Percentiles rank a stretch among this genome's conserved stretches.
phyloP scores from a whole-genome alignment of 208 protist genomes.

The Leishmania lainsoni region DNA sequence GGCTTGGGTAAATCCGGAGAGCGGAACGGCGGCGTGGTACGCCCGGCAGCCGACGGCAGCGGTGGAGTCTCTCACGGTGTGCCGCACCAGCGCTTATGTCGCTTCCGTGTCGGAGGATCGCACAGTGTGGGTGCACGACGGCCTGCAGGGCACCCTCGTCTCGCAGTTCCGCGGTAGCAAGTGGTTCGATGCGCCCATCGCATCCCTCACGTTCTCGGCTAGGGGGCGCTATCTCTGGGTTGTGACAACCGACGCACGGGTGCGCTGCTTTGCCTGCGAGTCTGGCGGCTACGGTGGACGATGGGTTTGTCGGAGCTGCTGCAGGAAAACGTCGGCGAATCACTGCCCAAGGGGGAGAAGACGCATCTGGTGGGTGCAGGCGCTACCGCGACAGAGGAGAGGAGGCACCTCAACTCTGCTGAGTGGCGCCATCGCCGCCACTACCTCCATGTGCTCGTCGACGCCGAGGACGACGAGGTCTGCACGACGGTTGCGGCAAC shows the following conservation, averaged over 20 bases:
- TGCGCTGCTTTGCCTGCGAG: slow-evolving; percentile 78
- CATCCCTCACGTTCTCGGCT: slow-evolving; percentile 56
- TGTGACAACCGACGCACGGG: slow-evolving; percentile 56
- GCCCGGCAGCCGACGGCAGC: slow-evolving; percentile 39
- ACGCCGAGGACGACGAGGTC: slow-evolving; percentile 48
- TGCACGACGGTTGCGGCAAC: slow-evolving; percentile 41
- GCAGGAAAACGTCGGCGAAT: not conserved
- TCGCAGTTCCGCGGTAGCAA: slow-evolving; percentile 51
- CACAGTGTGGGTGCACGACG: slow-evolving; percentile 74
- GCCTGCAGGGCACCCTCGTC: slow-evolving; percentile 57
- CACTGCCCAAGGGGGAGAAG: not conserved
- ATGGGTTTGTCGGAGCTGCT: slow-evolving; percentile 44
- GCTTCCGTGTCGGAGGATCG: slow-evolving; percentile 67
- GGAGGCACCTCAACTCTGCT: not conserved
- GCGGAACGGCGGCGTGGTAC: slow-evolving; percentile 38
- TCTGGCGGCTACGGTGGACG: slow-evolving; percentile 47
- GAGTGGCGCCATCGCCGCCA: slow-evolving; percentile 30
- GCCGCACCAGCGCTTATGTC: slow-evolving; percentile 71
- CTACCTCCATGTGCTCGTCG: slow-evolving; percentile 39
- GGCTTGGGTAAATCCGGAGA: slow-evolving; percentile 45
- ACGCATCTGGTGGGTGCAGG: not conserved
- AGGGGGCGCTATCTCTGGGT: slow-evolving; percentile 79
- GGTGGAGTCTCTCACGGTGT: slow-evolving; percentile 24
- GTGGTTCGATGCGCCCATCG: slow-evolving; percentile 58
- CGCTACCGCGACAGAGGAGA: not conserved